A percentile compares a stretch with the other conserved stretches of the same genome.
These are phyloP conservation scores for Begonia peltatifolia DNA, from an alignment of 306 rosid genomes.

Conservation along the genomic window DNA sequence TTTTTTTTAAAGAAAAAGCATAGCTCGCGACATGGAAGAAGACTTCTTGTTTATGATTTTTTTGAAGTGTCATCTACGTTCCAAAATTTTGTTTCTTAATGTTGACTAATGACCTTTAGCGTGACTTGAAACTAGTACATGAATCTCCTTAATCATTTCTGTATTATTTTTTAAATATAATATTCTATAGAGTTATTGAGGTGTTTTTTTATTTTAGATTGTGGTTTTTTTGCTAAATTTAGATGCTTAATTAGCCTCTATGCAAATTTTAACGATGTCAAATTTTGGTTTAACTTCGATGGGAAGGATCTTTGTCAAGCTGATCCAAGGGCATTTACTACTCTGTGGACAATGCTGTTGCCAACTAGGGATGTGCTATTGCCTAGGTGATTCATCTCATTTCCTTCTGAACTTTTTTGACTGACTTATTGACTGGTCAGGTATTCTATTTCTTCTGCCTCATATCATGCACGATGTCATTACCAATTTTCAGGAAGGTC, in stretches of 20 bases:
- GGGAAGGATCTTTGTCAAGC: constrained; percentile 86
- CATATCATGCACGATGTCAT: constrained; percentile 2
- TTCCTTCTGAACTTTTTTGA: constrained; percentile 1
- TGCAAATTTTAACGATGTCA: neutral
- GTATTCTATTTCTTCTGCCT: neutral
- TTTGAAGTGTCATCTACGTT: too few relatives aligned
- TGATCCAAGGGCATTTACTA: constrained; percentile 68
- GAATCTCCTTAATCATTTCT: too few relatives aligned
- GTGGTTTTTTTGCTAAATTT: neutral
- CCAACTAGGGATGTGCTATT: constrained; percentile 77
- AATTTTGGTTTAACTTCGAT: constrained; percentile 10
- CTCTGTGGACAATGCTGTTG: constrained; percentile 80
- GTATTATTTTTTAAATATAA: neutral
- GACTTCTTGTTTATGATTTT: too few relatives aligned
- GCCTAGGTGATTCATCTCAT: constrained; percentile 36
- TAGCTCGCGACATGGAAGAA: too few relatives aligned
- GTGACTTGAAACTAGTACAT: too few relatives aligned
- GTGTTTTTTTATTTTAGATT: too few relatives aligned
- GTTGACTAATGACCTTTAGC: too few relatives aligned
- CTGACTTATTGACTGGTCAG: neutral
- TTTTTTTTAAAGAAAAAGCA: too few relatives aligned
- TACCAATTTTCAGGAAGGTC: constrained; percentile 41
- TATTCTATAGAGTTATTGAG: too few relatives aligned
- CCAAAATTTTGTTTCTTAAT: too few relatives aligned
- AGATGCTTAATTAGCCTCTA: neutral